Evolutionary conservation across 129 eudicot genomes (phyloP).

Genomic region (Calendula officinalis): DNA sequence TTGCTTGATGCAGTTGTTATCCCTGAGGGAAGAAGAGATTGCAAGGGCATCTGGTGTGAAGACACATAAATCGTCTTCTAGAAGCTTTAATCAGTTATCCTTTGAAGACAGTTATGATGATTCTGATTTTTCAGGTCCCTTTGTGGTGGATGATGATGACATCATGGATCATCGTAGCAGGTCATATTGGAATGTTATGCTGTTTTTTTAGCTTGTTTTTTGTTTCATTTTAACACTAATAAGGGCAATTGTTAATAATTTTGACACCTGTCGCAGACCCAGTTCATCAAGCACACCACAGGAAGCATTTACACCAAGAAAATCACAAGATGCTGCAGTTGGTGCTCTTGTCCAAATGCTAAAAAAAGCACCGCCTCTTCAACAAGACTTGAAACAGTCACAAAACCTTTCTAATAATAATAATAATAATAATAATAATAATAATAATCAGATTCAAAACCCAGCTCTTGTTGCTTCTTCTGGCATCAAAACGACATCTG

Average conservation of each 20-base stretch:
- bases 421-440: too few relatives aligned
- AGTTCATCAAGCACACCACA: conserved; percentile 44
- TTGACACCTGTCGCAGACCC: conserved; percentile 42
- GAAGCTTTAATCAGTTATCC: conserved; percentile 73
- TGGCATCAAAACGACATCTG: conserved; percentile 58
- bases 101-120: conserved; percentile 75
- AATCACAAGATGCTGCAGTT: conserved; percentile 82
- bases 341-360: conserved; percentile 83
- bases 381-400: conserved; percentile 43
- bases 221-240: background rate
- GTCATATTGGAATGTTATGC: conserved; percentile 31
- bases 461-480: conserved; percentile 38
- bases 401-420: conserved; percentile 15
- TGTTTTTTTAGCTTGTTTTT: conserved; percentile 12
- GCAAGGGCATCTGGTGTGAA: conserved; percentile 46
- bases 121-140: conserved; percentile 79
- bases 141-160: conserved; percentile 85
- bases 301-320: conserved; percentile 40
- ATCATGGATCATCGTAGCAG: conserved; percentile 66
- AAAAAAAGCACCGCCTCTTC: conserved; percentile 84
- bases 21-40: conserved; percentile 54
- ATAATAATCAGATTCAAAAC: conserved; percentile 18
- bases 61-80: conserved; percentile 55
- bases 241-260: background rate
- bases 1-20: conserved; percentile 42